These are phyloP conservation scores for Claviceps maximensis DNA, from an alignment of 2,329 filamentous ascomycete species.

Conservation along the genomic window DNA sequence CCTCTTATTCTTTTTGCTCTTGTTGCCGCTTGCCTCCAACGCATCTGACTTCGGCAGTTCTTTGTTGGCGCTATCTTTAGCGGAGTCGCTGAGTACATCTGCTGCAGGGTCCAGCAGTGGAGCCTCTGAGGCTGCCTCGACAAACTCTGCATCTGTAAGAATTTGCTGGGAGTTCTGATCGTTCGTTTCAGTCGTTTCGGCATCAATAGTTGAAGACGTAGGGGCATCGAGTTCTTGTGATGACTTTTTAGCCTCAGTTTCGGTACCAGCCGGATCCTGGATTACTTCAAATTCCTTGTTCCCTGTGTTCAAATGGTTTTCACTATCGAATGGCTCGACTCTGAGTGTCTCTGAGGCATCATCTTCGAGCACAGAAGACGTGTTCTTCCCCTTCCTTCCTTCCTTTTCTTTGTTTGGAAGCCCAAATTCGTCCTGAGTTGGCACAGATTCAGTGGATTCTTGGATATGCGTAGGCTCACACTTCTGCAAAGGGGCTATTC, in stretches of 20 bases:
- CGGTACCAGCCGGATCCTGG: background rate
- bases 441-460: conserved; percentile 1
- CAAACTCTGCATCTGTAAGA: background rate
- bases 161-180: background rate
- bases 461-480: conserved; percentile 5
- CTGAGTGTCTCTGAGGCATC: background rate
- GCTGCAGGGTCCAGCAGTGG: background rate
- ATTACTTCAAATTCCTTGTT: background rate
- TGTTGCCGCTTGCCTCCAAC: conserved; percentile 5
- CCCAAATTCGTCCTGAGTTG: conserved; percentile 5
- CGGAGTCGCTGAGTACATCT: background rate
- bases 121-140: background rate
- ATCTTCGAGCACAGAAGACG: conserved; percentile 5
- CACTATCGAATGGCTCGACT: background rate
- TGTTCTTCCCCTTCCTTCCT: conserved; percentile 10
- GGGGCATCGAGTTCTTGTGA: background rate
- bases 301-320: background rate
- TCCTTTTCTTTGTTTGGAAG: conserved; percentile 10
- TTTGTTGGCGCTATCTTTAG: background rate
- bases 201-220: background rate
- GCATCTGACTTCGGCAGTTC: background rate
- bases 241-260: background rate
- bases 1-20: conserved; percentile 10
- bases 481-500: background rate
- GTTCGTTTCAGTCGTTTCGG: background rate